These are phyloP conservation scores for Eucommia ulmoides DNA, from an alignment of 257 asterid species.

Conservation along the genomic window DNA sequence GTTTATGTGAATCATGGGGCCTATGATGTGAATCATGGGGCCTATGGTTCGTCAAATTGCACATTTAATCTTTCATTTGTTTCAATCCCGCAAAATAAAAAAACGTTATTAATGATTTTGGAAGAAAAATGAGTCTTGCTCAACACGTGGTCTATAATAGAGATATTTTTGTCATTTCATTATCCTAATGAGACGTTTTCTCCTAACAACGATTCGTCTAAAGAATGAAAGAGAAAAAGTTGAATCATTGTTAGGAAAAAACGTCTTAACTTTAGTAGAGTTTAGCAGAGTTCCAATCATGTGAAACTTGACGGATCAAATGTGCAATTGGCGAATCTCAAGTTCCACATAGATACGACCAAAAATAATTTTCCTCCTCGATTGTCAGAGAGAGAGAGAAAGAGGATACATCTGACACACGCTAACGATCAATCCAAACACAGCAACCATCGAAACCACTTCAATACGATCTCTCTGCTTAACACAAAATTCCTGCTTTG, in stretches of 20 bases:
- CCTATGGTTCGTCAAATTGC: neutral
- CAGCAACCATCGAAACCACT: conserved; percentile 62
- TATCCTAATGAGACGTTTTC: too few species aligned
- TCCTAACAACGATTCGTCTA: too few species aligned
- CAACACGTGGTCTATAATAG: too few species aligned
- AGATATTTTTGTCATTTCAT: too few species aligned
- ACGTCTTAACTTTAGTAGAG: neutral
- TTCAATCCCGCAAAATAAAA: neutral
- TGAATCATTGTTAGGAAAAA: too few species aligned
- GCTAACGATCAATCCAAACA: conserved; percentile 58
- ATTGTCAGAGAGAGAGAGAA: too few species aligned
- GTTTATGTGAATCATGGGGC: neutral
- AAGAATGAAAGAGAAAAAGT: neutral
- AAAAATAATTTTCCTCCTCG: too few species aligned
- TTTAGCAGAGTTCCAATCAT: neutral
- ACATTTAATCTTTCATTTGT: neutral
- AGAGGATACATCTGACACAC: conserved; percentile 62
- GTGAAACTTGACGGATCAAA: neutral
- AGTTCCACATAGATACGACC: too few species aligned
- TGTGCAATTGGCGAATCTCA: neutral
- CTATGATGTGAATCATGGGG: too few species aligned
- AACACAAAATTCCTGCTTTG: conserved; percentile 59
- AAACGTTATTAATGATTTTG: too few species aligned
- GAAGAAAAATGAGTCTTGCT: too few species aligned
- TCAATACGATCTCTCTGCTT: conserved; percentile 56